Conservation (phyloP, 2,329 filamentous ascomycete genomes). For the Cryoendolithus antarcticus region DNA sequence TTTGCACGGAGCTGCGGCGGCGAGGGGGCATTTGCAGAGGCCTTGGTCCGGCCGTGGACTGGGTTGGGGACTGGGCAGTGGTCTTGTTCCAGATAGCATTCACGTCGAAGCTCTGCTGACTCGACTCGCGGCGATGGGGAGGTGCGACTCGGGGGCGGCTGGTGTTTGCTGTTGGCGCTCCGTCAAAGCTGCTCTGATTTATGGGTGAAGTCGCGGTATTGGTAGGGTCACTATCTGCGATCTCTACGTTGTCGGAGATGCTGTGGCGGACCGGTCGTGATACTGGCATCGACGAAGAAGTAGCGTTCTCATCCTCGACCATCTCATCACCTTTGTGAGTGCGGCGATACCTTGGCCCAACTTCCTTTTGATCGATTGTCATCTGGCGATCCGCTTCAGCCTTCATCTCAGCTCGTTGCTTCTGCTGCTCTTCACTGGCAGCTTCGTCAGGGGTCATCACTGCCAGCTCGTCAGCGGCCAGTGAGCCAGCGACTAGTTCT, state of each 20-base stretch:
- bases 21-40: constrained; percentile 35
- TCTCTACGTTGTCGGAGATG: constrained; percentile 16
- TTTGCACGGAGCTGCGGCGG: constrained; percentile 22
- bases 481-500: constrained; percentile 56
- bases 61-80: constrained; percentile 50
- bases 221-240: constrained; percentile 16
- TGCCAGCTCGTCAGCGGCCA: constrained; percentile 67
- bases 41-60: constrained; percentile 19
- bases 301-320: constrained; percentile 58
- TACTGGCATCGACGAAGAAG: constrained; percentile 34
- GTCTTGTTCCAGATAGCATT: constrained; percentile 76
- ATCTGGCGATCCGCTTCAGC: constrained; percentile 71
- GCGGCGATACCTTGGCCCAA: constrained; percentile 66
- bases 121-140: constrained; percentile 23
- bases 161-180: no score
- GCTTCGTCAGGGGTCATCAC: constrained; percentile 83
- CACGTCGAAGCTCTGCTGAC: constrained; percentile 53
- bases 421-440: constrained; percentile 79
- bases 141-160: constrained; percentile 3
- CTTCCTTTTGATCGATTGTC: constrained; percentile 60
- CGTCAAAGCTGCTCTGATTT: no score
- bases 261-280: constrained; percentile 27
- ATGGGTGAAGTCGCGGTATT: neutral
- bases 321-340: constrained; percentile 95
- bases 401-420: constrained; percentile 62